These are phyloP conservation scores for Boeremia exigua DNA, from an alignment of 2,329 filamentous ascomycete species.

Conservation along the genomic window DNA sequence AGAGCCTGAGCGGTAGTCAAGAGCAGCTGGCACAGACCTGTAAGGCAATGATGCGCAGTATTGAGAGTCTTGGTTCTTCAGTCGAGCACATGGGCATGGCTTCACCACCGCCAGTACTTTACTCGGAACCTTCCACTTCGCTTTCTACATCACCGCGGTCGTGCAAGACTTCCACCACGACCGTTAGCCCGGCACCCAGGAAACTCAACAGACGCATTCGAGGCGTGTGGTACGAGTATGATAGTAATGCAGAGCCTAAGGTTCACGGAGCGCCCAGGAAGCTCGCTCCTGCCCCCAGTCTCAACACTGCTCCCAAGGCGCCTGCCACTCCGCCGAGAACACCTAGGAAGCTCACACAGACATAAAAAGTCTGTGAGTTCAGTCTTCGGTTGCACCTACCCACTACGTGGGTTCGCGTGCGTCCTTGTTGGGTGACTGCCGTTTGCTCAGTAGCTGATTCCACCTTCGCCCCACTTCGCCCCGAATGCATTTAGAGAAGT, in stretches of 20 bases:
- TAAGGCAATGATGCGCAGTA: constrained; percentile 37
- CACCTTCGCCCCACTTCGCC: no score
- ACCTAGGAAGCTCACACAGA: constrained; percentile 9
- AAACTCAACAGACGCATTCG: constrained; percentile 44
- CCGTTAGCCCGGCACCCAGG: constrained; percentile 38
- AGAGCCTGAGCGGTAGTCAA: constrained; percentile 37
- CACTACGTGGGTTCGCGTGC: no score
- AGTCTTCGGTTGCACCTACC: no score
- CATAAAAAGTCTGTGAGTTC: not conserved
- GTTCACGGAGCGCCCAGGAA: constrained; percentile 11
- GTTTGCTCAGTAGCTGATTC: no score
- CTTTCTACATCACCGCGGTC: constrained; percentile 17
- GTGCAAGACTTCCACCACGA: constrained; percentile 22
- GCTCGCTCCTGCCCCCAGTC: constrained; percentile 6
- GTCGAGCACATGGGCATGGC: constrained; percentile 20
- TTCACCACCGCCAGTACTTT: constrained; percentile 2
- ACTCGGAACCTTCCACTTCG: constrained; percentile 20
- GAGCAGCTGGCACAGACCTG: constrained; percentile 37
- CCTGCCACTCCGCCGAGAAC: constrained; percentile 7
- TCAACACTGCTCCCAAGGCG: not conserved
- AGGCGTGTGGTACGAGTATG: constrained; percentile 48
- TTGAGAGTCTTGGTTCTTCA: constrained; percentile 30
- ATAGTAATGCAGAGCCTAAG: constrained; percentile 10
- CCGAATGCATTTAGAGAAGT: no score
- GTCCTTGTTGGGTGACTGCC: no score